These are phyloP conservation scores for Lentinula sp. DNA, from an alignment of 768 basidiomycete genomes.

Conservation along the genomic window DNA sequence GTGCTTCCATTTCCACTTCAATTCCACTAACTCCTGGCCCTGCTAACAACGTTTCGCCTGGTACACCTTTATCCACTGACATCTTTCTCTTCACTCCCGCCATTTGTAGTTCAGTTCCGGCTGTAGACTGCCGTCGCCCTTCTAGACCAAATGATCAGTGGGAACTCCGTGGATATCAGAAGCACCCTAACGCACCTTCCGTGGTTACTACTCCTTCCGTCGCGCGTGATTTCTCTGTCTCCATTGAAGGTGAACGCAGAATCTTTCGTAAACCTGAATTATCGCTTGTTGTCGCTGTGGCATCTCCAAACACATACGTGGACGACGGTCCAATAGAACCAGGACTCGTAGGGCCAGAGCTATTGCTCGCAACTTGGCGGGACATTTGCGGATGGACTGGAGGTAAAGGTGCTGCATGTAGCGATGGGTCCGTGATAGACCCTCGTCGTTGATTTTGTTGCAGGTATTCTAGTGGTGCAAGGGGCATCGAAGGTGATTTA, in stretches of 20 bases:
- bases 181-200: slow-evolving; percentile 6
- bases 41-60: slow-evolving; percentile 58
- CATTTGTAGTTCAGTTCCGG: not conserved
- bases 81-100: slow-evolving; percentile 77
- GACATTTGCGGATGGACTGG: slow-evolving; percentile 11
- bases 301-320: slow-evolving; percentile 69
- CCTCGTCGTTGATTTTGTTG: slow-evolving; percentile 81
- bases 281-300: slow-evolving; percentile 34
- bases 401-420: slow-evolving; percentile 49
- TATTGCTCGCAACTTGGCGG: slow-evolving; percentile 4
- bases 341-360: slow-evolving; percentile 23
- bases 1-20: slow-evolving; percentile 54
- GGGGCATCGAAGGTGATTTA: slow-evolving; percentile 48
- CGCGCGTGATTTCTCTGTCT: slow-evolving; percentile 14
- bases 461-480: slow-evolving; percentile 73
- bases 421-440: slow-evolving; percentile 78
- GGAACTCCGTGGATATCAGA: not conserved
- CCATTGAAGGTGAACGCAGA: slow-evolving; percentile 51
- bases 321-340: slow-evolving; percentile 53
- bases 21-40: slow-evolving; percentile 64
- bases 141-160: slow-evolving; percentile 55
- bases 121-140: slow-evolving; percentile 20
- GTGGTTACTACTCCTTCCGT: not conserved
- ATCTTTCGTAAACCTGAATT: slow-evolving; percentile 47
- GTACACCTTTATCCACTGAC: slow-evolving; percentile 61